Conservation (phyloP, 768 basidiomycete genomes). For the Dacryopinax spathularia region DNA sequence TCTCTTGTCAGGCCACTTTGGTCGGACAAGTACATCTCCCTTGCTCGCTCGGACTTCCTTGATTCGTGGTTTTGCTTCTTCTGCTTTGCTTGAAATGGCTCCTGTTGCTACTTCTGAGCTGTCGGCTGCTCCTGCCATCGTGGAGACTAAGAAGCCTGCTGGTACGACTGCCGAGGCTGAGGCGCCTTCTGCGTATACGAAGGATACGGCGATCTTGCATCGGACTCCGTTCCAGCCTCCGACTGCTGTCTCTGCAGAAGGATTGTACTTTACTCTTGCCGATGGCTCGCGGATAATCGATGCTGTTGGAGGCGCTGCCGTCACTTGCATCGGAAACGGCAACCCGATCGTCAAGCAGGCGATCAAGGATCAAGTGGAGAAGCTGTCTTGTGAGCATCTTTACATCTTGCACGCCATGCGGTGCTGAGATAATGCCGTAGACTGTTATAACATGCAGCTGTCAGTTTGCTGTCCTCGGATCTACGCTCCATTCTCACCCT, state of each 20-base stretch:
- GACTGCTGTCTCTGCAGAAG: constrained; percentile 39
- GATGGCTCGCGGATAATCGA: constrained; percentile 60
- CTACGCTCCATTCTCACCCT: background rate
- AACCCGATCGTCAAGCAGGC: constrained; percentile 55
- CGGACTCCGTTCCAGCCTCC: constrained; percentile 64
- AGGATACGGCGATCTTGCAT: constrained; percentile 37
- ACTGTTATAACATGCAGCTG: constrained; percentile 78
- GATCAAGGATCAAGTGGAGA: constrained; percentile 67
- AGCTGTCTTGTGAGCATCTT: constrained; percentile 48
- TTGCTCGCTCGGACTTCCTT: background rate
- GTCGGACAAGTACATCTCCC: background rate
- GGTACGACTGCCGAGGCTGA: background rate
- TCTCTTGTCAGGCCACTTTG: background rate
- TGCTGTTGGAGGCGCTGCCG: constrained; percentile 75
- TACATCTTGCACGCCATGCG: background rate
- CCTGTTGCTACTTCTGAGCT: constrained; percentile 2
- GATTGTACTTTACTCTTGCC: constrained; percentile 50
- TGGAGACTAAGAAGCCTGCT: background rate
- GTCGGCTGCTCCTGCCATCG: background rate
- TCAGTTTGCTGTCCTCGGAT: constrained; percentile 14
- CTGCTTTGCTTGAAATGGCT: background rate
- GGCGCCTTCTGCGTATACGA: background rate
- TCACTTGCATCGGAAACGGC: constrained; percentile 59
- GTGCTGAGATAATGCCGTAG: constrained; percentile 25
- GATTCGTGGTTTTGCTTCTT: background rate